Evolutionary conservation across 805 yeast species (phyloP).

Genomic region (Candida awuae): DNA sequence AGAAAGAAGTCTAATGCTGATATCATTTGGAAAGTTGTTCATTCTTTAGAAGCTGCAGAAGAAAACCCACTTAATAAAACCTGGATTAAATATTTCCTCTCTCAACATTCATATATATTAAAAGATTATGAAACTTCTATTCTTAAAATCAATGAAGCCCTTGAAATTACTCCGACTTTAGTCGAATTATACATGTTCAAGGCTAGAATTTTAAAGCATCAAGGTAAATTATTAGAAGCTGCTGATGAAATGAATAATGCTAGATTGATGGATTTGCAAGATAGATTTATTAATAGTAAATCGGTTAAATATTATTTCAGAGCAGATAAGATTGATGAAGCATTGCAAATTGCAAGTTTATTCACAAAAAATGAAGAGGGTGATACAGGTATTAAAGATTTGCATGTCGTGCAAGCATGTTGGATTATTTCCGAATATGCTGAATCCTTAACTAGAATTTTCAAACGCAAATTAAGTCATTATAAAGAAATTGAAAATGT

Average conservation of each 20-base stretch:
- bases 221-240: slow-evolving; percentile 56
- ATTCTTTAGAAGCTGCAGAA: slow-evolving; percentile 33
- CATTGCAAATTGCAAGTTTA: slow-evolving; percentile 61
- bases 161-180: slow-evolving; percentile 70
- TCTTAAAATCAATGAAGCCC: slow-evolving; percentile 50
- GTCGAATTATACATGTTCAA: slow-evolving; percentile 76
- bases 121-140: slow-evolving; percentile 49
- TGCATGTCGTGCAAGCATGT: slow-evolving; percentile 82
- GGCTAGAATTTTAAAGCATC: slow-evolving; percentile 72
- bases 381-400: slow-evolving; percentile 77
- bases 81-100: slow-evolving; percentile 72
- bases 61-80: slow-evolving; percentile 37
- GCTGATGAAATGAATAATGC: slow-evolving; percentile 61
- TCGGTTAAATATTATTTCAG: slow-evolving; percentile 77
- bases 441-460: slow-evolving; percentile 65
- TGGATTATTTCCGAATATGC: slow-evolving; percentile 87
- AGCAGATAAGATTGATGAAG: slow-evolving; percentile 66
- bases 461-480: slow-evolving; percentile 27
- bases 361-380: slow-evolving; percentile 82
- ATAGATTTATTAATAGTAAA: slow-evolving; percentile 84
- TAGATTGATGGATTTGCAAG: slow-evolving; percentile 73
- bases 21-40: slow-evolving; percentile 46
- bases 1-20: slow-evolving; percentile 33
- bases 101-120: slow-evolving; percentile 64
- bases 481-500: slow-evolving; percentile 8